Evolutionary conservation across 2,329 filamentous ascomycete species (phyloP).

Genomic region (Ascochyta viciae-villosae): DNA sequence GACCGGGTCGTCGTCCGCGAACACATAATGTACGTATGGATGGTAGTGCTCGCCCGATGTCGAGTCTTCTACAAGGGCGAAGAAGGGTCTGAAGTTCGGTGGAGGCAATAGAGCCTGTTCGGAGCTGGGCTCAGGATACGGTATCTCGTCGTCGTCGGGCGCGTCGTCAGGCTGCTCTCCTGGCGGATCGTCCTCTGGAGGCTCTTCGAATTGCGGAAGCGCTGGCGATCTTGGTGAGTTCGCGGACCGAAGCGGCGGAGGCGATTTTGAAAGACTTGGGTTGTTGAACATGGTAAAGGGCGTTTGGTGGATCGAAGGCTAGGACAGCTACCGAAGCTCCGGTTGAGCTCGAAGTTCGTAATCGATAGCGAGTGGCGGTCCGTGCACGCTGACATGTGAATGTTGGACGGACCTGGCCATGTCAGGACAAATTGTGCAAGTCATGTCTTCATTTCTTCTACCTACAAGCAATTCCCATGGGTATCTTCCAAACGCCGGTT

Average conservation of each 20-base stretch:
- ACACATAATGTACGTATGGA: constrained; percentile 89
- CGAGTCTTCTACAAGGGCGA: constrained; percentile 81
- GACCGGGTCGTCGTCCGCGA: constrained; percentile 87
- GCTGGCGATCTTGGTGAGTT: constrained; percentile 38
- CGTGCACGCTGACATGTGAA: constrained; percentile 30
- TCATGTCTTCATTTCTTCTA: background rate
- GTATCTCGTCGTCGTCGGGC: constrained; percentile 39
- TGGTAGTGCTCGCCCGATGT: constrained; percentile 79
- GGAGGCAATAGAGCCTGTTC: constrained; percentile 49
- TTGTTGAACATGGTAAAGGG: constrained; percentile 39
- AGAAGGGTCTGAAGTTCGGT: constrained; percentile 76
- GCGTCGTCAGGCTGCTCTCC: constrained; percentile 28
- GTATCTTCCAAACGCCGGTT: constrained; percentile 37
- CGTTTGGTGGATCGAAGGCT: constrained; percentile 22
- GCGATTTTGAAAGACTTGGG: constrained; percentile 27
- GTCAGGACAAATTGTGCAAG: background rate
- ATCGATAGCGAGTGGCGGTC: constrained; percentile 31
- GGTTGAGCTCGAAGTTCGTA: constrained; percentile 21
- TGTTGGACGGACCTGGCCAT: background rate
- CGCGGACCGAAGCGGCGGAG: constrained; percentile 24
- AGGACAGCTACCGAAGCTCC: constrained; percentile 34
- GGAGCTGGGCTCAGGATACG: constrained; percentile 44
- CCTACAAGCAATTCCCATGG: constrained; percentile 16
- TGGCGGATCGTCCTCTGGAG: constrained; percentile 27
- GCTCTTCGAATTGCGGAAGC: constrained; percentile 32